These are phyloP conservation scores for Cruciata laevipes DNA, from an alignment of 257 asterid species.

Conservation along the genomic window DNA sequence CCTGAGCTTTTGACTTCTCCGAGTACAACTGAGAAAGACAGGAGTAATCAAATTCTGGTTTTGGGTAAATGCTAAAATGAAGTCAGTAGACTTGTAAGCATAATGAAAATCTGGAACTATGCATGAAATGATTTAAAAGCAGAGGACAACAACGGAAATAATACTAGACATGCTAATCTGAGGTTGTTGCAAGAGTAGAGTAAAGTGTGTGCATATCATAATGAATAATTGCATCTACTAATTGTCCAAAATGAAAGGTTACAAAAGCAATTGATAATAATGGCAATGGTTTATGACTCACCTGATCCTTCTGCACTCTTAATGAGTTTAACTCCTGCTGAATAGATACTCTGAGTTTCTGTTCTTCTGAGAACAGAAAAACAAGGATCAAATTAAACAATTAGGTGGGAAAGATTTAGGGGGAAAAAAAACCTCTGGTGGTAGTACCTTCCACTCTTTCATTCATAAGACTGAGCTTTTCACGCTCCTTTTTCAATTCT, in stretches of 20 bases:
- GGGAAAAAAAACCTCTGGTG: conserved; percentile 3
- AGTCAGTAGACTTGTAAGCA: not conserved
- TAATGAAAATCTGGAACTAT: too few species aligned
- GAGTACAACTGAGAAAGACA: conserved; percentile 38
- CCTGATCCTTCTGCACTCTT: conserved; percentile 58
- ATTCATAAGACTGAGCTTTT: conserved; percentile 42
- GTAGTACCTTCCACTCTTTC: conserved; percentile 58
- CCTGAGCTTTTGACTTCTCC: conserved; percentile 45
- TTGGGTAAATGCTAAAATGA: not conserved
- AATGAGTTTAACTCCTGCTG: conserved; percentile 68
- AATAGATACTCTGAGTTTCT: conserved; percentile 54
- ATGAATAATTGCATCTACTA: not conserved
- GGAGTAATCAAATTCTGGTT: not conserved
- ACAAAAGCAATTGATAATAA: not conserved
- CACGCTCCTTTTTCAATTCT: conserved; percentile 70
- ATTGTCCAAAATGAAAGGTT: conserved; percentile 3
- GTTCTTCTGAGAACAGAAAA: conserved; percentile 61
- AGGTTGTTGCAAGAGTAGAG: conserved; percentile 1
- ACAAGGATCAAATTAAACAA: conserved; percentile 17
- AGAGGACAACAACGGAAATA: not conserved
- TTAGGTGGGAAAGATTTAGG: not conserved
- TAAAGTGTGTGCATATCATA: not conserved
- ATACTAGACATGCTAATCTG: not conserved
- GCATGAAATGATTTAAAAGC: not conserved
- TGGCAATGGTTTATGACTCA: conserved; percentile 29